phyloP scores from a whole-genome alignment of 768 basidiomycete species.

The Suillus weaverae region DNA sequence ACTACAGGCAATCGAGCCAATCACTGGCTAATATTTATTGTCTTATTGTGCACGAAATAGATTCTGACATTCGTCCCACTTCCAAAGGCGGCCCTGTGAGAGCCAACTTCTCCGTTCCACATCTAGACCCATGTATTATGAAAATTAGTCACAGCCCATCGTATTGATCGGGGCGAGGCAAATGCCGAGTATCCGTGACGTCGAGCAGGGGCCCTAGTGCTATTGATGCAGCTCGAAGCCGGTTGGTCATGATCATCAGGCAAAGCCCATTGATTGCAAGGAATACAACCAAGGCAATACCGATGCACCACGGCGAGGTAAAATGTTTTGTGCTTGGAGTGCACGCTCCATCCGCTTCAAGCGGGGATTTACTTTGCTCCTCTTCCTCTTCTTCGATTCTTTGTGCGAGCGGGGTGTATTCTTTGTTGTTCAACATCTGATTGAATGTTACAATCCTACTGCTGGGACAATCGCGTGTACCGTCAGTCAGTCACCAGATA shows the following conservation, averaged over 20 bases:
- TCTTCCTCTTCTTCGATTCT: conserved; percentile 11
- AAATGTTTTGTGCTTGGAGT: neutral
- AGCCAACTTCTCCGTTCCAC: neutral
- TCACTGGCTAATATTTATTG: neutral
- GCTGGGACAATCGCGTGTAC: neutral
- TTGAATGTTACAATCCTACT: neutral
- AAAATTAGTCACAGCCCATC: conserved; percentile 26
- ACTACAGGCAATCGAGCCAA: neutral
- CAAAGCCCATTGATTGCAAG: conserved; percentile 26
- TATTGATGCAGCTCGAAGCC: conserved; percentile 19
- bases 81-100: neutral
- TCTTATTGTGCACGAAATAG: conserved; percentile 1
- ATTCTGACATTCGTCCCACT: neutral
- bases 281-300: conserved; percentile 20
- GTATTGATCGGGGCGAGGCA: conserved; percentile 31
- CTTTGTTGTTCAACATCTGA: conserved; percentile 21
- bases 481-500: neutral
- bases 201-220: conserved; percentile 18
- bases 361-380: conserved; percentile 4
- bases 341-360: neutral
- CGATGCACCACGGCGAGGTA: conserved; percentile 13
- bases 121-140: neutral
- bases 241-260: conserved; percentile 16
- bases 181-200: conserved; percentile 25
- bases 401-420: conserved; percentile 14